Evolutionary conservation across 768 basidiomycete genomes (phyloP).

Genomic region (Ephemerocybe angulata): DNA sequence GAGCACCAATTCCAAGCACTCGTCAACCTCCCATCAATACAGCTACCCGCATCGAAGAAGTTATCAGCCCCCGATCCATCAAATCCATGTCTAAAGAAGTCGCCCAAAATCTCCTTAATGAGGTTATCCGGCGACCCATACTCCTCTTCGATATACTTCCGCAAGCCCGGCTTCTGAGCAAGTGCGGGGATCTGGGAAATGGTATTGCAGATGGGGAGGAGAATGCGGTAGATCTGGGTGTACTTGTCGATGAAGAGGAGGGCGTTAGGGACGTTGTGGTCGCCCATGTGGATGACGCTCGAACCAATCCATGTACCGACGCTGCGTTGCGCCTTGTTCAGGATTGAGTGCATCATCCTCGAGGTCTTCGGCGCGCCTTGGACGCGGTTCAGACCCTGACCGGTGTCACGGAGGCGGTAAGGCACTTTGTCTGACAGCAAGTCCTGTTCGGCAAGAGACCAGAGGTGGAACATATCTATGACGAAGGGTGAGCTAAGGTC

Average conservation of each 20-base stretch:
- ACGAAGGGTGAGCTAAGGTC: not conserved
- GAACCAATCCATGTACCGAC: slow-evolving; percentile 85
- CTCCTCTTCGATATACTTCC: slow-evolving; percentile 76
- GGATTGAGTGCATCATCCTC: slow-evolving; percentile 86
- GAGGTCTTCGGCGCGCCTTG: slow-evolving; percentile 85
- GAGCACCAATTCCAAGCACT: slow-evolving; percentile 95
- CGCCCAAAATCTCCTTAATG: slow-evolving; percentile 66
- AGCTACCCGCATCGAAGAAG: slow-evolving; percentile 84
- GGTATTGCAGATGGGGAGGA: slow-evolving; percentile 82
- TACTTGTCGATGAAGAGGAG: slow-evolving; percentile 92
- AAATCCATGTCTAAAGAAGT: slow-evolving; percentile 87
- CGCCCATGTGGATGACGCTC: slow-evolving; percentile 87
- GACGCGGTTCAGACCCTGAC: slow-evolving; percentile 87
- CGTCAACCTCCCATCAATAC: slow-evolving; percentile 80
- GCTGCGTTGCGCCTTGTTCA: slow-evolving; percentile 77
- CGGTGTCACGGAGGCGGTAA: slow-evolving; percentile 84
- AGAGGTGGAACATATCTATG: slow-evolving; percentile 84
- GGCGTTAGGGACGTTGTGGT: slow-evolving; percentile 81
- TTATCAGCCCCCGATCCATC: slow-evolving; percentile 91
- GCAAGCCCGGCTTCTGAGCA: slow-evolving; percentile 62
- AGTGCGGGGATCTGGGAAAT: slow-evolving; percentile 69
- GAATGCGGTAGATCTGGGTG: slow-evolving; percentile 87
- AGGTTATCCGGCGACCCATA: slow-evolving; percentile 74
- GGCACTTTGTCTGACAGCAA: slow-evolving; percentile 68
- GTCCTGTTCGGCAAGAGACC: slow-evolving; percentile 79